Conservation (phyloP, 345 rosid species). For the Dovyalis caffra region DNA sequence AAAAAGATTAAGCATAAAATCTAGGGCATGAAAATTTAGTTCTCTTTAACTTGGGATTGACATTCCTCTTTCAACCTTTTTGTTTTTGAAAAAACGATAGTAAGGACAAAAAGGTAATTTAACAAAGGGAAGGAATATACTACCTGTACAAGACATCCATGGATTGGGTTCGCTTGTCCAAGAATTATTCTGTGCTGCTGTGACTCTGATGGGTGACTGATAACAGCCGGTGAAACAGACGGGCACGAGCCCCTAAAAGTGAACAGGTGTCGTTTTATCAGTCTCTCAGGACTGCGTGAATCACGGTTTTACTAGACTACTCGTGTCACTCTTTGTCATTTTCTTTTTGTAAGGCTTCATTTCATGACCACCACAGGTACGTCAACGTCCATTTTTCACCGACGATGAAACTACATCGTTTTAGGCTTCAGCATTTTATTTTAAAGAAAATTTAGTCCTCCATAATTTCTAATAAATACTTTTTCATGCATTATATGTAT, state of each 20-base stretch:
- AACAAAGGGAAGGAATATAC: not conserved
- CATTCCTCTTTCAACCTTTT: not conserved
- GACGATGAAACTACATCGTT: slow-evolving; percentile 13
- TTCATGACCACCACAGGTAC: not conserved
- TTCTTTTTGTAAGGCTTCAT: not conserved
- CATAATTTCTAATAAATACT: not conserved
- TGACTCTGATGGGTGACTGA: not conserved
- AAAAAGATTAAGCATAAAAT: not conserved
- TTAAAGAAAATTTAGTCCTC: not conserved
- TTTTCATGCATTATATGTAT: too few relatives aligned
- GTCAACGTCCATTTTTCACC: not conserved
- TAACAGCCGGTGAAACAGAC: not conserved
- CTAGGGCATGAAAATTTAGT: not conserved
- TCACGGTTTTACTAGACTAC: not conserved
- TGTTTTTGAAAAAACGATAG: too few relatives aligned
- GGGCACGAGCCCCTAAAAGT: not conserved
- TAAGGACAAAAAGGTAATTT: not conserved
- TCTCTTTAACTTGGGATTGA: too few relatives aligned
- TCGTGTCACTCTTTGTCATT: not conserved
- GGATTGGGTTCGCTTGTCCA: not conserved
- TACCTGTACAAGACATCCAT: not conserved
- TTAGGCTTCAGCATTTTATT: too few relatives aligned
- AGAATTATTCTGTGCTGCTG: not conserved
- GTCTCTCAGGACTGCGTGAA: not conserved
- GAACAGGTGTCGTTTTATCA: not conserved